Evolutionary conservation across 2,329 filamentous ascomycete species (phyloP).

Genomic region (Cladosporium velox): DNA sequence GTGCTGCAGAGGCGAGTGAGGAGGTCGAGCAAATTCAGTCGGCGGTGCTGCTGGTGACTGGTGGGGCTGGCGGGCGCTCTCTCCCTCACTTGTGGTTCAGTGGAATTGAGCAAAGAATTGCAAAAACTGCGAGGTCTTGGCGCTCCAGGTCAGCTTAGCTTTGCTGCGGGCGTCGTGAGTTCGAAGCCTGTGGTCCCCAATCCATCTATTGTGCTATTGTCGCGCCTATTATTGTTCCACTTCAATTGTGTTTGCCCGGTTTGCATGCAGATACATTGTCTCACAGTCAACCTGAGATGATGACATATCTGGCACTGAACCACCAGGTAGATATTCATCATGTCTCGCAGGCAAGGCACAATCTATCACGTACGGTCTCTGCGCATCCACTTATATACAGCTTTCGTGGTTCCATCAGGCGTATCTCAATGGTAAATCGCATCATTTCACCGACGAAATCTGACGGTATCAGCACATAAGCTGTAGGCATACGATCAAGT

Average conservation of each 20-base stretch:
- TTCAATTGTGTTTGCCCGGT: neutral
- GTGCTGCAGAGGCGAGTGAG: slow-evolving; percentile 29
- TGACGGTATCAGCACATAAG: too few species aligned
- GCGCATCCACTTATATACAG: too few species aligned
- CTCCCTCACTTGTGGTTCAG: neutral
- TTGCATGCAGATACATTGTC: neutral
- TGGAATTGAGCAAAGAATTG: neutral
- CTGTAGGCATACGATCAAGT: too few species aligned
- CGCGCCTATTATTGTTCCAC: neutral
- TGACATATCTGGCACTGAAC: neutral
- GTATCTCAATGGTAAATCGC: too few species aligned
- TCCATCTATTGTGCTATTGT: neutral
- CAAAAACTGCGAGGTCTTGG: neutral
- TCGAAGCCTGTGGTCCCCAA: neutral
- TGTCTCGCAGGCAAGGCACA: neutral
- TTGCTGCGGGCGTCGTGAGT: neutral
- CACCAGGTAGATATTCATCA: neutral
- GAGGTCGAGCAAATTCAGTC: slow-evolving; percentile 36
- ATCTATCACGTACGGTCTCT: too few species aligned
- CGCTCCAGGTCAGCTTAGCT: neutral
- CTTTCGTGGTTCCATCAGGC: too few species aligned
- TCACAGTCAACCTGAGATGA: neutral
- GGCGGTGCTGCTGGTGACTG: slow-evolving; percentile 3
- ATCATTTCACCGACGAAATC: too few species aligned
- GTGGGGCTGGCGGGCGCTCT: neutral